Evolutionary conservation across 2,329 filamentous ascomycete genomes (phyloP), one percentile per base, ranked within the genome.

Genomic region (Microdochium nivale): DNA sequence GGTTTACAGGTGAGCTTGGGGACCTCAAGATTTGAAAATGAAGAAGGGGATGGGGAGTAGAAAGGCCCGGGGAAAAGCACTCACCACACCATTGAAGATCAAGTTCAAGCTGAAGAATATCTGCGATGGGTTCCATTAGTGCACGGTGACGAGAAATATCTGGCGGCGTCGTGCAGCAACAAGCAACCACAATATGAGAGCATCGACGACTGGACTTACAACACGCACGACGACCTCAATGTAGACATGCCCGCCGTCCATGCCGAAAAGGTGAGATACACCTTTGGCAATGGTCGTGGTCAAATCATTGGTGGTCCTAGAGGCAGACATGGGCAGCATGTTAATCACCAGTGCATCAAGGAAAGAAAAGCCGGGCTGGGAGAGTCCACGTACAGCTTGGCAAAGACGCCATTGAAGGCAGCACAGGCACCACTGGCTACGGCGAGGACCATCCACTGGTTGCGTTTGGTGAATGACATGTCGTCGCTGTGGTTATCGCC

Each of bases 401-500:
- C 88, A 72, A 92, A 90, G 4, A 88, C 84, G 53, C 88, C 88
- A 60, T 94, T 94, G 59, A 88, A 84, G 23, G 88, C 87, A 30
- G 88, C 88, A 62, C 87, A 91, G 50, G 80, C 83, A 55, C 88
- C 88, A 62, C 86, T 89, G 48, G 84, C 81, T 43, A 91, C 66
- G 43, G 88, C 86, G 55, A 87, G 78, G 49, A 84, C 70, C 55
- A 92, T 77, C 83, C 83, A 87, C 57, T 78, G 75, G 56, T 70
- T 70, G 49, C 62, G 54, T 23, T 25, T 51, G 2, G 58, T 40
- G 62, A 60, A 67, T 3, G 63, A 61, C 60, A 61, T 59, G 3
- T 21, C 35, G 9, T n/a, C 48, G 25, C 47, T 40, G 44, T 49
- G 49, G 23, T 47, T 49, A 32, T 24, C 51, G 4, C 40, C 4